Conservation (phyloP, 768 basidiomycete species). For the Hygrophoropsis aurantiaca region DNA sequence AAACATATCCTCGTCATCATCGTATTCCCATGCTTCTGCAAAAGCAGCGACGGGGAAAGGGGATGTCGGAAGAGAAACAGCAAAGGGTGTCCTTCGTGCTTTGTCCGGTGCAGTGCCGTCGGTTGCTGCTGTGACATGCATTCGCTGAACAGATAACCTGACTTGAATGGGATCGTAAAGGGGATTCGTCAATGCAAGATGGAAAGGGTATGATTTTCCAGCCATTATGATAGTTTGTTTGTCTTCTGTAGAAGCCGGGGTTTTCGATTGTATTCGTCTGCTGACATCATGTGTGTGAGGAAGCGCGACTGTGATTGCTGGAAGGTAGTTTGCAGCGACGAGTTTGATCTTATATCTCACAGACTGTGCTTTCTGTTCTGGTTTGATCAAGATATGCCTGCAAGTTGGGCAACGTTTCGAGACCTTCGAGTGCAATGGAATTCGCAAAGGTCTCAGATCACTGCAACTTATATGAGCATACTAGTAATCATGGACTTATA, state of each 20-base stretch:
- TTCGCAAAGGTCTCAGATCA: conserved; percentile 83
- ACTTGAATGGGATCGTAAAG: conserved; percentile 95
- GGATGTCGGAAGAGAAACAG: conserved; percentile 73
- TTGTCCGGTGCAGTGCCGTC: conserved; percentile 48
- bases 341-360: conserved; percentile 97
- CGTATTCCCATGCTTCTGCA: conserved; percentile 98
- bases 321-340: conserved; percentile 92
- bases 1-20: conserved; percentile 88
- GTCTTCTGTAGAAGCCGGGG: conserved; percentile 35
- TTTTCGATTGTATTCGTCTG: conserved; percentile 38
- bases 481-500: not conserved
- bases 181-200: conserved; percentile 90
- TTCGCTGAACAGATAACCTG: conserved; percentile 75
- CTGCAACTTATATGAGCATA: conserved; percentile 39
- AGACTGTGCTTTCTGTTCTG: conserved; percentile 94
- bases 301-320: conserved; percentile 73
- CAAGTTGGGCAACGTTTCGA: conserved; percentile 95
- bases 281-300: conserved; percentile 51
- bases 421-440: conserved; percentile 89
- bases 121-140: conserved; percentile 48
- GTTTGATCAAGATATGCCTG: conserved; percentile 96
- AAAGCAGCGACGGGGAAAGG: conserved; percentile 85
- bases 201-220: conserved; percentile 84
- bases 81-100: conserved; percentile 70
- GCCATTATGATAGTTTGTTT: conserved; percentile 53